phyloP scores from a whole-genome alignment of 2,329 filamentous ascomycete species.

The Sclerotinia sclerotiorum region DNA sequence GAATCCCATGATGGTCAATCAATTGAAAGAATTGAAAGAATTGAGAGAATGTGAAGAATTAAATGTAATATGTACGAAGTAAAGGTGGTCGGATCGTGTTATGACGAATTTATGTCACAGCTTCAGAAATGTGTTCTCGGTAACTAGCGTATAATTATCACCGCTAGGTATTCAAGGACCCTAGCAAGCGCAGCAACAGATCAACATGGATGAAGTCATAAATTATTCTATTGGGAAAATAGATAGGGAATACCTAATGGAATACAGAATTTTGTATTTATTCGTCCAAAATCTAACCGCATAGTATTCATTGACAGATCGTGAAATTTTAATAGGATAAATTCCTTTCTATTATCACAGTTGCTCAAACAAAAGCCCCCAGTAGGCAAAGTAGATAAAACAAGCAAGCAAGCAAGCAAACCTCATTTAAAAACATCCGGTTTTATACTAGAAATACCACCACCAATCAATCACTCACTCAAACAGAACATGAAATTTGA shows the following conservation, averaged over 20 bases:
- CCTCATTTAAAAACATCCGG: background rate
- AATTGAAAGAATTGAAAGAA: slow-evolving; percentile 29
- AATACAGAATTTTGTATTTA: background rate
- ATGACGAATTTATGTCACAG: slow-evolving; percentile 18
- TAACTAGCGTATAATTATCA: slow-evolving; percentile 17
- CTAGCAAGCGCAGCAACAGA: slow-evolving; percentile 7
- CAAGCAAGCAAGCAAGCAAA: background rate
- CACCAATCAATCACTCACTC: background rate
- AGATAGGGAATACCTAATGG: background rate
- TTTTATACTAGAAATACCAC: background rate
- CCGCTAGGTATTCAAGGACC: background rate
- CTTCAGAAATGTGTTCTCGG: slow-evolving; percentile 26
- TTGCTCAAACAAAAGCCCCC: too few species aligned
- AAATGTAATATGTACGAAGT: background rate
- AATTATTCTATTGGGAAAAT: background rate
- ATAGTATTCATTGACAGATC: background rate
- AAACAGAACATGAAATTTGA: background rate
- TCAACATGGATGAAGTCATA: slow-evolving; percentile 8
- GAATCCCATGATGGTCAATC: slow-evolving; percentile 62
- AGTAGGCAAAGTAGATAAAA: background rate
- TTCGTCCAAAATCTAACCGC: background rate
- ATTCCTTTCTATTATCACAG: background rate
- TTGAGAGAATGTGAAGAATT: slow-evolving; percentile 4
- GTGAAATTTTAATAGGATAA: background rate
- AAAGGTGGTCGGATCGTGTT: slow-evolving; percentile 10